These are phyloP conservation scores for Chalaropsis thielavioides DNA, from an alignment of 2,329 filamentous ascomycete genomes.

Conservation along the genomic window DNA sequence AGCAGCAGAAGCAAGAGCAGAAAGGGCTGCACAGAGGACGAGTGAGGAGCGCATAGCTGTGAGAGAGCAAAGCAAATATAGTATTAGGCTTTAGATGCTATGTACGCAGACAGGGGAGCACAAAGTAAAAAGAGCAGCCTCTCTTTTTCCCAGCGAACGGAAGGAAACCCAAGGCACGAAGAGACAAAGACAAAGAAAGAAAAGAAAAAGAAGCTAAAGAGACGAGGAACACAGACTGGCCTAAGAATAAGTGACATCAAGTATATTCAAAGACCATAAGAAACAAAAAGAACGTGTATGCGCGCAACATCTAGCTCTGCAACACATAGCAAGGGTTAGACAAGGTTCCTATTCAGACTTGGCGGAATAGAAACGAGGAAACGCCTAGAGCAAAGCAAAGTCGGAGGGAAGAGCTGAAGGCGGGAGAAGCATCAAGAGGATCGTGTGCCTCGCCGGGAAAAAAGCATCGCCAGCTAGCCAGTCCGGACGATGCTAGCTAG, in stretches of 20 bases:
- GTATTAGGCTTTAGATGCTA: not conserved
- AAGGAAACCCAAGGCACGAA: not conserved
- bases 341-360: not conserved
- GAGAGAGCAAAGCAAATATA: not conserved
- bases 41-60: not conserved
- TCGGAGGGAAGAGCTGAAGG: not conserved
- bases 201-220: not conserved
- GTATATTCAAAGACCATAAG: not conserved
- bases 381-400: not conserved
- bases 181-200: not conserved
- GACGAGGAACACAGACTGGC: no score
- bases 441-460: not conserved
- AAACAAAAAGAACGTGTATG: not conserved
- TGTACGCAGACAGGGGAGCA: not conserved
- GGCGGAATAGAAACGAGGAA: not conserved
- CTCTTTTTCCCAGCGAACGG: not conserved
- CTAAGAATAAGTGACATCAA: not conserved
- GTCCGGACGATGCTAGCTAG: not conserved
- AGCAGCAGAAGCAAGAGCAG: constrained; percentile 21
- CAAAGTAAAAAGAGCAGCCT: not conserved
- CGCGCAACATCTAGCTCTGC: not conserved
- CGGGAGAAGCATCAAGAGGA: not conserved
- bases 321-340: not conserved
- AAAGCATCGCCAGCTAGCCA: not conserved
- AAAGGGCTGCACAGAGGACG: not conserved